Percentiles rank a stretch among this genome's conserved stretches.
These are phyloP conservation scores for Saccharomycodes ludwigii DNA, from an alignment of 805 yeast species.

Conservation along the genomic window DNA sequence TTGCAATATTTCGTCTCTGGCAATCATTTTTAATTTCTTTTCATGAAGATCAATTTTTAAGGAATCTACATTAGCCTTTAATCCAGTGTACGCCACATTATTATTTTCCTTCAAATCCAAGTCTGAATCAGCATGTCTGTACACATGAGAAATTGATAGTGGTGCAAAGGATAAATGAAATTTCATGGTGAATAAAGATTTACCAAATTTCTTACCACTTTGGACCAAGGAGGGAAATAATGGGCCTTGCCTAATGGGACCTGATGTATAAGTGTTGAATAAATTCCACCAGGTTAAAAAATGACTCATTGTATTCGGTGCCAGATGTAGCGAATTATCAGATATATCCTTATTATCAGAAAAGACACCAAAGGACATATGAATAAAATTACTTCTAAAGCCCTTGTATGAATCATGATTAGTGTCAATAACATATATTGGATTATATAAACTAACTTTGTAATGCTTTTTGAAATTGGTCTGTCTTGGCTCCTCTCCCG, in stretches of 20 bases:
- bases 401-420: slow-evolving; percentile 50
- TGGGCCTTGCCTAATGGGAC: slow-evolving; percentile 65
- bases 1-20: slow-evolving; percentile 32
- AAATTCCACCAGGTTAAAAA: slow-evolving; percentile 75
- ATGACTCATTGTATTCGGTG: slow-evolving; percentile 57
- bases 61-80: slow-evolving; percentile 41
- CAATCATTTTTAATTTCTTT: slow-evolving; percentile 28
- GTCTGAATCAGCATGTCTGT: slow-evolving; percentile 40
- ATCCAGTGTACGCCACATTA: slow-evolving; percentile 40
- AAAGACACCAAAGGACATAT: slow-evolving; percentile 32
- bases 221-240: slow-evolving; percentile 41
- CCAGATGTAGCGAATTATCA: slow-evolving; percentile 58
- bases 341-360: slow-evolving; percentile 24
- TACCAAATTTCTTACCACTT: slow-evolving; percentile 48
- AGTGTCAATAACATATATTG: slow-evolving; percentile 30
- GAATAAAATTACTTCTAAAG: slow-evolving; percentile 53
- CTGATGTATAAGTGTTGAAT: slow-evolving; percentile 61
- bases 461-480: slow-evolving; percentile 47
- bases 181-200: slow-evolving; percentile 59
- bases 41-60: slow-evolving; percentile 56
- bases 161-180: slow-evolving; percentile 60
- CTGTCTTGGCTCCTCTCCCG: slow-evolving; percentile 32
- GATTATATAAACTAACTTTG: slow-evolving; percentile 48
- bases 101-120: slow-evolving; percentile 29
- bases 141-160: slow-evolving; percentile 58